Conservation (phyloP, 2,329 filamentous ascomycete species). For the Domatiomyces globalis region DNA sequence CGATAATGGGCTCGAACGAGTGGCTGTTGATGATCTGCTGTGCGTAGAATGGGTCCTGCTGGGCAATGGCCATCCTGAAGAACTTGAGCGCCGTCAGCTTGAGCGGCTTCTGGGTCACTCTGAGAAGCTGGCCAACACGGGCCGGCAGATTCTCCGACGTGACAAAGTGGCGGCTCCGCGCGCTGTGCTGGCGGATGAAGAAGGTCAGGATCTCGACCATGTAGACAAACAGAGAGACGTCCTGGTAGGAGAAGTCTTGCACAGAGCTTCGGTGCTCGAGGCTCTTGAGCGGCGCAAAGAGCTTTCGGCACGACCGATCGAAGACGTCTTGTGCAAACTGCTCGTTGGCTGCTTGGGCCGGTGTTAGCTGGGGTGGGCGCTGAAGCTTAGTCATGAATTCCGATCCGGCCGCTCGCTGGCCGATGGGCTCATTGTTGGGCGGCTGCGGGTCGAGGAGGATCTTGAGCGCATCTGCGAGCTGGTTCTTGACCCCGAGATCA, state of each 20-base stretch:
- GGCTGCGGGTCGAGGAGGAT: conserved; percentile 68
- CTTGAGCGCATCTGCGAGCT: conserved; percentile 90
- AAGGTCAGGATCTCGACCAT: conserved; percentile 87
- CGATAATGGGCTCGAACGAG: conserved; percentile 69
- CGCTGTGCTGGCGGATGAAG: conserved; percentile 78
- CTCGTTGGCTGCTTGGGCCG: conserved; percentile 51
- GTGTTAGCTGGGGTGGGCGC: conserved; percentile 40
- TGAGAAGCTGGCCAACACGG: conserved; percentile 68
- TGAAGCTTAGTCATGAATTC: conserved; percentile 55
- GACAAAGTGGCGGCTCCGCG: conserved; percentile 78
- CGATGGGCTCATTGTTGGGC: conserved; percentile 43
- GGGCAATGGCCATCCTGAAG: conserved; percentile 69
- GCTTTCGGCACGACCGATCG: conserved; percentile 65
- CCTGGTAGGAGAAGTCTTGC: conserved; percentile 60
- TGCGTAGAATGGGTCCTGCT: conserved; percentile 85
- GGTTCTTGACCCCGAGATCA: conserved; percentile 86
- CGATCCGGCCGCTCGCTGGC: conserved; percentile 39
- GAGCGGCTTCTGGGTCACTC: conserved; percentile 76
- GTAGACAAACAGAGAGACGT: conserved; percentile 82
- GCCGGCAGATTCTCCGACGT: conserved; percentile 62
- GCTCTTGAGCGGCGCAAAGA: conserved; percentile 76
- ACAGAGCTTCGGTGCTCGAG: conserved; percentile 47
- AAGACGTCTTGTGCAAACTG: conserved; percentile 81
- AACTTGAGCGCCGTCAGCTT: conserved; percentile 87
- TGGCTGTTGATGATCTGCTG: conserved; percentile 62